These are phyloP conservation scores for Penicillium verrucosum DNA, from an alignment of 2,329 filamentous ascomycete species.

Conservation along the genomic window DNA sequence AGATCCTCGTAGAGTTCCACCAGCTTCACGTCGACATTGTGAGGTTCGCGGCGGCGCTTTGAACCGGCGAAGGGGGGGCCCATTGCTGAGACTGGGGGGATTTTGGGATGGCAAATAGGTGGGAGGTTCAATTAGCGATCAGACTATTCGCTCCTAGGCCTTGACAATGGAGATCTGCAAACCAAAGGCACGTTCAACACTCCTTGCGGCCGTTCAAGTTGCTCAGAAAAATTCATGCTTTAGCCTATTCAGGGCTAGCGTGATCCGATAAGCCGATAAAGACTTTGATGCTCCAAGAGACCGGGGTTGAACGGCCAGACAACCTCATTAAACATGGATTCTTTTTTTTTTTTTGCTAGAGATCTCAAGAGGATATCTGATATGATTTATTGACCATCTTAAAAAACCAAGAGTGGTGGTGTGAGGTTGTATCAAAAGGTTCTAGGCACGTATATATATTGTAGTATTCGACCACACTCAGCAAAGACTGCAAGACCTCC, in stretches of 20 bases:
- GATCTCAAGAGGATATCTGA: neutral
- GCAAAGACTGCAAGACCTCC: neutral
- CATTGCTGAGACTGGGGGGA: conserved; percentile 21
- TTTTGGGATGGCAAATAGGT: neutral
- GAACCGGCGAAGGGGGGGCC: conserved; percentile 18
- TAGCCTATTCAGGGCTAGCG: conserved; percentile 20
- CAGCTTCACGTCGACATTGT: conserved; percentile 45
- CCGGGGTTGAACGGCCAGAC: neutral
- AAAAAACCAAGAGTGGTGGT: neutral
- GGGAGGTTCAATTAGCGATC: neutral
- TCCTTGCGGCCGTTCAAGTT: conserved; percentile 13
- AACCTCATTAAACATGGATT: neutral
- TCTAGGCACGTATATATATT: neutral
- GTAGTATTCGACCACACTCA: neutral
- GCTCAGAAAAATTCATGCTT: conserved; percentile 14
- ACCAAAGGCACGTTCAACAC: conserved; percentile 8
- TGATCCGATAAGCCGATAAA: conserved; percentile 23
- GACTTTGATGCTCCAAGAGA: neutral
- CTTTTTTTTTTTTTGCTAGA: neutral
- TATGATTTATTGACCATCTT: neutral
- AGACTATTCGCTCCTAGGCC: neutral
- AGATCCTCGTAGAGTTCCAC: conserved; percentile 51
- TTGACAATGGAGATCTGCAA: conserved; percentile 2
- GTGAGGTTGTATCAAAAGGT: neutral
- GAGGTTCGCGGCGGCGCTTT: conserved; percentile 42